Evolutionary conservation across 2,329 filamentous ascomycete species (phyloP), one percentile per base, ranked within the genome.

Genomic region (Fusarium sp.): DNA sequence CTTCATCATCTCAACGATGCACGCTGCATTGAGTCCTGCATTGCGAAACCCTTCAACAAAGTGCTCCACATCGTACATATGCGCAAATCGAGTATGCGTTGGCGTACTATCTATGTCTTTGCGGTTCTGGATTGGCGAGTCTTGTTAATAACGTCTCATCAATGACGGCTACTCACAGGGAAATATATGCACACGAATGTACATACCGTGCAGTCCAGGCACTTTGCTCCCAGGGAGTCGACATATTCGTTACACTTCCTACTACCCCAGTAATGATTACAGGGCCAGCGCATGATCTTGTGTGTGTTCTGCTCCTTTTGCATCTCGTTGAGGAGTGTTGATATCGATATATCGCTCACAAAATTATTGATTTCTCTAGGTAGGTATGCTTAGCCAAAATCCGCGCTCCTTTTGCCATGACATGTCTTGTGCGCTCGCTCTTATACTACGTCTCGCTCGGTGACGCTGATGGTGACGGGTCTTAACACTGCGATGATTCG

Each of bases 271-370:
- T 55, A 57, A 43, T 74, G 67, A 44, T 67, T 74, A 48, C 72
- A 74, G 31, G 72, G 72, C 72, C 72, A 74, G 25, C 53, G 62
- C 72, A 74, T 74, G n/a, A 31, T 52, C 41, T 28, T 57, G 28
- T 26, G 25, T 30, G 34, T 23, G 23, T 8, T n/a, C 39, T 42
- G 18, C 19, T 51, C 41, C 57, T 43, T 25, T 34, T 31, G 30
- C 42, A 37, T 43, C 25, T 60, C 28, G 28, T n/a, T 28, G 21
- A 30, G 13, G 28, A 59, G 41, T 48, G 28, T 37, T 37, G 57
- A 14, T 50, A 44, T 39, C 19, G 45, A 11, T 16, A 34, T 46
- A 25, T 66, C 21, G 34, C 37, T 59, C 23, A 53, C 19, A 19
- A 48, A 42, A 34, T 45, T 67, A 25, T 25, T 60, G 42, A 23